Evolutionary conservation across 257 asterid species (phyloP), one percentile per base, ranked within the genome.

Genomic region (Lycium ferocissimum): DNA sequence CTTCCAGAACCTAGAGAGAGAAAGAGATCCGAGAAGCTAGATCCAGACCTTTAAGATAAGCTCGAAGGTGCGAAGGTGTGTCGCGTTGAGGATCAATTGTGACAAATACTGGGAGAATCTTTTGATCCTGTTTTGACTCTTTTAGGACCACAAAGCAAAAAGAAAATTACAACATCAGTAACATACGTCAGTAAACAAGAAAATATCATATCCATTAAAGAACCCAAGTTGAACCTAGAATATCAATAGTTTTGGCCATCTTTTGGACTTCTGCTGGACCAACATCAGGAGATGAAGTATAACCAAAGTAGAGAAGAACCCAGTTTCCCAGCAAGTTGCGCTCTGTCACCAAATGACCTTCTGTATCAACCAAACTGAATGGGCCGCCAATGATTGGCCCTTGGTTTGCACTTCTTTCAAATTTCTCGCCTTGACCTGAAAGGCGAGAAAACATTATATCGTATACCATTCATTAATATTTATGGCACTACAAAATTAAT

Each of bases 31-130:
- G 53, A 40, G 66, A 53, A 4, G 72, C 13, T 35, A 81, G 78
- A 76, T 63, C 58, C 94, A 86, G 63, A 92, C 99, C 99, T 89
- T 89, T 86, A 57, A 97, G 90, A 86, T 97, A 97, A 87, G 97
- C 94, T 87, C 88, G 91, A 65, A 97, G 98, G 5, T 95, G 99
- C 14, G 94, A 88, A 63, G 98, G 97, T 79, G 91, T 93, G 89
- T 97, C 99, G 72, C 97, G 93, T 84, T 95, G 99, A 86, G 99
- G 98, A 89, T 97, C 99, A 85, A 97, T 91, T 18, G 99, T 93
- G 85, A 97, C 99, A 90, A 95, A 97, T 85, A 95, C 81, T 37
- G 99, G 98, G 56, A 92, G 92, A 66, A 97, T 88, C 93, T 89
- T 93, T 88, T 90, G 87, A 80, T 95, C 90, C 90, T 92, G 92